Base-by-base conservation (phyloP, 1,139 yeast species). In the Torulaspora globosa region DNA sequence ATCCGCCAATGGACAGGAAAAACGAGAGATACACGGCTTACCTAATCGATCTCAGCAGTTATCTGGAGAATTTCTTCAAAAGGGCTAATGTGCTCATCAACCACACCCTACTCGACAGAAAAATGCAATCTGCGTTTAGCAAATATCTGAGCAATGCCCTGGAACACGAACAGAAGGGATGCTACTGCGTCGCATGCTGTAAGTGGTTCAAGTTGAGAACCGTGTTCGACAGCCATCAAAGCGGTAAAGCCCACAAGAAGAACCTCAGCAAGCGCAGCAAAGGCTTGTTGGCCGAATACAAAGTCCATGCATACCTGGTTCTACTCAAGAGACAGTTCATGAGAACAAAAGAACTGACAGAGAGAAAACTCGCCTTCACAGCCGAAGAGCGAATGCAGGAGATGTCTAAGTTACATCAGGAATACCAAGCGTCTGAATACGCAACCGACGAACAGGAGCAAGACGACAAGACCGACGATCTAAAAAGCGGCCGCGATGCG, bases 231-330 rank as follows among this genome's bases (percentile, higher is more conserved):
- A 81, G 78, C 2, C 97, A 92, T 69, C 64, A 88, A 27, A 55
- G 60, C 1, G 96, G 97, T 1, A 85, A 85, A 60, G 84, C 83
- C 56, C 97, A 92, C 62, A 66, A 72, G 48, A 82, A 81, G 54
- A 79, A 78, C 45, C 64, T 57, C 2, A 52, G 49, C 11, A 57
- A 51, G 43, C 50, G 53, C 32, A 36, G 31, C n/a, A 23, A 41
- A 1, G 29, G 40, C 12, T 45, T 59, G n/a, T 37, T 47, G 3
- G 42, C 50, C n/a, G 67, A 63, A 39, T 60, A 49, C 39, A 59
- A 55, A 36, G 19, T 59, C 16, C 62, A 59, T 36, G 44, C 46
- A 26, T 49, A 50, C 39, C 48, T 49, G 35, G 51, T 23, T 33
- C 41, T 47, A n/a, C 38, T 62, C 12, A 36, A 36, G n/a, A 30